Conservation (phyloP, 768 basidiomycete genomes). For the Leccinellum luteum region DNA sequence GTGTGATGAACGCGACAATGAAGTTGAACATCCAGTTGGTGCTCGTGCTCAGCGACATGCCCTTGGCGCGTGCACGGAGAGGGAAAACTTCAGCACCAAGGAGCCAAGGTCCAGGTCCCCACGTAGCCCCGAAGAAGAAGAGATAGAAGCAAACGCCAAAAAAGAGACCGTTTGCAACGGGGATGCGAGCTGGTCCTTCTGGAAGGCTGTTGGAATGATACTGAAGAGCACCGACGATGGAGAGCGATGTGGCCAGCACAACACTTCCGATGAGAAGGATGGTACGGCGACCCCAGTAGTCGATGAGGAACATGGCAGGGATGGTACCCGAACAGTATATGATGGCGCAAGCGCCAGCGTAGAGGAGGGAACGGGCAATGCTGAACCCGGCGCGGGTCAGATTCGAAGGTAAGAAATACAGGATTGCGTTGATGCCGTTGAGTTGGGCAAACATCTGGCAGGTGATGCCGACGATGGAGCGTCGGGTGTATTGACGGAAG, state of each 20-base stretch:
- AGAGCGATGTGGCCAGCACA: constrained; percentile 43
- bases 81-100: constrained; percentile 52
- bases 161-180: constrained; percentile 37
- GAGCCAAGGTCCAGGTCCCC: constrained; percentile 55
- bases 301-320: constrained; percentile 53
- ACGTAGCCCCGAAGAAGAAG: constrained; percentile 56
- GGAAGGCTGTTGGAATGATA: constrained; percentile 40
- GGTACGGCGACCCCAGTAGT: constrained; percentile 48
- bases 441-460: constrained; percentile 56
- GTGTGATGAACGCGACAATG: constrained; percentile 47
- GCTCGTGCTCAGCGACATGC: constrained; percentile 37
- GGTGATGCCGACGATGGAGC: constrained; percentile 49
- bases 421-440: constrained; percentile 56
- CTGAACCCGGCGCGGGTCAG: constrained; percentile 50
- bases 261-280: constrained; percentile 49
- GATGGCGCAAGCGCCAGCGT: constrained; percentile 45
- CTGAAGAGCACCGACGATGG: constrained; percentile 53
- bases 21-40: constrained; percentile 37
- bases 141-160: constrained; percentile 55
- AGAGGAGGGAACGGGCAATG: constrained; percentile 42
- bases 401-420: constrained; percentile 56
- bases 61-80: constrained; percentile 37
- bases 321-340: constrained; percentile 50
- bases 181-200: constrained; percentile 27
- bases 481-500: constrained; percentile 48